A percentile compares a stretch with the other conserved stretches of the same genome.
These are phyloP conservation scores for Nidula niveotomentosa DNA, from an alignment of 1,284 basidiomycete genomes.

Conservation along the genomic window DNA sequence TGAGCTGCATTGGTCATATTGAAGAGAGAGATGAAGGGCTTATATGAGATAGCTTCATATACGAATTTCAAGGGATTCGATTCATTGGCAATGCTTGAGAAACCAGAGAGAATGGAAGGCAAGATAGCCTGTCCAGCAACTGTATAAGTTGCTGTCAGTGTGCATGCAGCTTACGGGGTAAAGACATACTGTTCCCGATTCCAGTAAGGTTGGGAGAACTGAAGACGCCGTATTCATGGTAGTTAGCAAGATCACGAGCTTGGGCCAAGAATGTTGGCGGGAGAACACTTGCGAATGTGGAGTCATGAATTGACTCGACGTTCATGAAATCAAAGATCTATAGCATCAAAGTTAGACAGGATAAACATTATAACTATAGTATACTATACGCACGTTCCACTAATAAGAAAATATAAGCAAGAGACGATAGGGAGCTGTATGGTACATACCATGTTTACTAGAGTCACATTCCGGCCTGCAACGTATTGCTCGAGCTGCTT, in stretches of 20 bases:
- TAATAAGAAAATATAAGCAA: conserved; percentile 19
- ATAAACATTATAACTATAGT: background rate
- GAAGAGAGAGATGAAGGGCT: conserved; percentile 82
- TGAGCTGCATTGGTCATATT: conserved; percentile 67
- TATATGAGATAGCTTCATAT: conserved; percentile 73
- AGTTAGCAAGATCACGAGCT: conserved; percentile 68
- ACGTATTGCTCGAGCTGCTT: conserved; percentile 51
- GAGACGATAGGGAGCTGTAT: background rate
- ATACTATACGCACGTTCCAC: conserved; percentile 53
- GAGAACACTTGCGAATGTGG: conserved; percentile 50
- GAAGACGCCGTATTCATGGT: conserved; percentile 76
- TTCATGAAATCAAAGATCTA: conserved; percentile 79
- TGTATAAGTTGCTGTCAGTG: conserved; percentile 18
- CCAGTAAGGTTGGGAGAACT: conserved; percentile 51
- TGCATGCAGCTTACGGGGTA: background rate
- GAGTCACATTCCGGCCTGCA: conserved; percentile 52
- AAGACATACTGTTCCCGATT: conserved; percentile 67
- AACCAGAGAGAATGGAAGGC: conserved; percentile 58
- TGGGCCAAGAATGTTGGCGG: conserved; percentile 57
- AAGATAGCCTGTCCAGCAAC: conserved; percentile 73
- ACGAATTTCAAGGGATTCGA: conserved; percentile 65
- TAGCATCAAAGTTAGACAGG: background rate
- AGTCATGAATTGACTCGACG: conserved; percentile 71
- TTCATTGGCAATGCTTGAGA: conserved; percentile 59
- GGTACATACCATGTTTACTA: conserved; percentile 63